A percentile compares a stretch with the other conserved stretches of the same genome.
These are phyloP conservation scores for Mariannaea elegans DNA, from an alignment of 2,329 filamentous ascomycete genomes.

Conservation along the genomic window DNA sequence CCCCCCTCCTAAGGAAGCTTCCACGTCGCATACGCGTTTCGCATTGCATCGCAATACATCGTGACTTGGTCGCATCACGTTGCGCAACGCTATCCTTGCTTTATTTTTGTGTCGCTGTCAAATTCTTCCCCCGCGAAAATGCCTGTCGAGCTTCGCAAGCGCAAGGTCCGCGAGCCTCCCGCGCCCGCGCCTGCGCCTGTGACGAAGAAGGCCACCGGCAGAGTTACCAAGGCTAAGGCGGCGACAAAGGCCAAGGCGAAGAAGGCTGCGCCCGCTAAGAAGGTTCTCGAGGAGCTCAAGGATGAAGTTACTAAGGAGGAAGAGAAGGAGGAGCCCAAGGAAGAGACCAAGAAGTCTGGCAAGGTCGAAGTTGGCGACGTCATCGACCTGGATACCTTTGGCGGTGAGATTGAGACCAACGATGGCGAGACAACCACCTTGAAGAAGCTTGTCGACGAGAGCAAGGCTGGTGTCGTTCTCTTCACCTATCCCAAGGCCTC, in stretches of 20 bases:
- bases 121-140: constrained; percentile 45
- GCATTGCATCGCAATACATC: constrained; percentile 28
- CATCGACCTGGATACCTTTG: constrained; percentile 67
- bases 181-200: constrained; percentile 56
- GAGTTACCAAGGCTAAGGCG: constrained; percentile 46
- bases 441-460: constrained; percentile 81
- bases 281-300: constrained; percentile 26
- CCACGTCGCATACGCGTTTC: constrained; percentile 31
- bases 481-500: constrained; percentile 97
- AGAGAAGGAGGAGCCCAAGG: constrained; percentile 29
- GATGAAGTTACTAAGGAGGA: constrained; percentile 26
- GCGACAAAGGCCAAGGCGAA: constrained; percentile 41
- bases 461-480: constrained; percentile 85
- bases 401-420: constrained; percentile 82
- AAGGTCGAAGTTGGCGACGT: constrained; percentile 64
- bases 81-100: constrained; percentile 13
- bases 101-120: constrained; percentile 1
- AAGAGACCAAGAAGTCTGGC: constrained; percentile 37
- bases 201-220: constrained; percentile 48
- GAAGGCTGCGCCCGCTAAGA: constrained; percentile 46
- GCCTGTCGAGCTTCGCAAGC: constrained; percentile 69
- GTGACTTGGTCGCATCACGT: constrained; percentile 23
- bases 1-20: constrained; percentile 1
- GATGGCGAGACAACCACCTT: constrained; percentile 84
- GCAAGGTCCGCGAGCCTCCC: constrained; percentile 63